Base-by-base conservation (phyloP, 176 grass and related monocot species). In the Saccharum spontaneum region DNA sequence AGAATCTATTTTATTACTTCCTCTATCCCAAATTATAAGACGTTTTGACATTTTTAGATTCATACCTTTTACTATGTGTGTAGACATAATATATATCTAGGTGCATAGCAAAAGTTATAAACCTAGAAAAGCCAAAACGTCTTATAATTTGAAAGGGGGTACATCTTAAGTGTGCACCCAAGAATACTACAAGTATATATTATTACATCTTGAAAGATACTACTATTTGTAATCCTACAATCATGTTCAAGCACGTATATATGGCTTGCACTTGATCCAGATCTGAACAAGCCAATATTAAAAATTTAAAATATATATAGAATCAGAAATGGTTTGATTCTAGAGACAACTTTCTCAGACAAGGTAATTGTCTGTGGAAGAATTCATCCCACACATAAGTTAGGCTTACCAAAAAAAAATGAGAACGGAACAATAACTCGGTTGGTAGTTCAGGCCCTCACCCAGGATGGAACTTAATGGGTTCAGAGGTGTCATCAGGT, bases 181-280 rank as follows among this genome's bases (percentile, higher is more conserved):
- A 77, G 18, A 76, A 76, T 76, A 59, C 50, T 57, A 57, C 74
- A 65, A 54, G 37, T 61, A 71, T 78, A 59, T 20, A 79, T 67
- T 55, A 61, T 61, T 40, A 40, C 67, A 70, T n/a, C 37, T 59
- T 38, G 22, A 31, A 80, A 75, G 20, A 61, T 39, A 60, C 37
- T 28, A 50, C 20, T 12, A 71, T 71, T 23, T n/a, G 24, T 59
- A 24, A 75, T 44, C 67, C 43, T 65, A 73, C 26, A 84, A 67
- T 24, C 57, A 61, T 24, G 22, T 61, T 24, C 57, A 61, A 59
- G 62, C 55, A 71, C 38, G 4, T 36, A 22, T 22, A 18, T 37
- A 36, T 55, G 81, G 15, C 20, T n/a, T 57, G 59, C 37, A 41
- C 48, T 64, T 71, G 52, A 39, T 52, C 24, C 30, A 72, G 48